phyloP scores from a whole-genome alignment of 441 rosid species.

The Euphorbia schlechtendalii region DNA sequence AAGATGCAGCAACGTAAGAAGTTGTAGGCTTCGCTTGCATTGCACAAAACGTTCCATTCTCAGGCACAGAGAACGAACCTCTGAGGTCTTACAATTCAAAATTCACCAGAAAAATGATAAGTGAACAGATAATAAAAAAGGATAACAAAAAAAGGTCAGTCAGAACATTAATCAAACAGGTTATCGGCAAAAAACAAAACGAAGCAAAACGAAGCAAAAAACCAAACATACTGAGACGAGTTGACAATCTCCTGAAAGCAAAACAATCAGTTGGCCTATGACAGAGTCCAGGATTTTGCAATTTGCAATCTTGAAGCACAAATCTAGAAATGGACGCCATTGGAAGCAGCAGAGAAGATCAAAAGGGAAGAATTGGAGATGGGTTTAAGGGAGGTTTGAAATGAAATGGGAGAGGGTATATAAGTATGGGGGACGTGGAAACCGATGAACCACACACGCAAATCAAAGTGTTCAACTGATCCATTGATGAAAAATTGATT shows the following conservation, averaged over 20 bases:
- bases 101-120: background rate
- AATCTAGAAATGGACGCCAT: constrained; percentile 72
- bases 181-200: background rate
- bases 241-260: constrained; percentile 24
- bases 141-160: background rate
- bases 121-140: background rate
- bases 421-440: constrained; percentile 24
- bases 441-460: constrained; percentile 17
- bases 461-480: background rate
- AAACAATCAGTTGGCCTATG: constrained; percentile 22
- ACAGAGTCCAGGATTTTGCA: constrained; percentile 26
- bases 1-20: constrained; percentile 32
- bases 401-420: constrained; percentile 1
- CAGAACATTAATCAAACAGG: background rate
- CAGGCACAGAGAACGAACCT: constrained; percentile 26
- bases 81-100: constrained; percentile 35
- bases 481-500: background rate
- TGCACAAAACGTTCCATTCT: constrained; percentile 29
- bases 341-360: background rate
- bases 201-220: background rate
- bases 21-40: constrained; percentile 27
- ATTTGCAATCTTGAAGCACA: constrained; percentile 38
- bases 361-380: background rate
- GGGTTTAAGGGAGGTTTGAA: constrained; percentile 21
- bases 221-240: constrained; percentile 47